Evolutionary conservation across 495 filamentous ascomycete species (phyloP), one percentile per base, ranked within the genome.

Genomic region (Neurospora sp.): DNA sequence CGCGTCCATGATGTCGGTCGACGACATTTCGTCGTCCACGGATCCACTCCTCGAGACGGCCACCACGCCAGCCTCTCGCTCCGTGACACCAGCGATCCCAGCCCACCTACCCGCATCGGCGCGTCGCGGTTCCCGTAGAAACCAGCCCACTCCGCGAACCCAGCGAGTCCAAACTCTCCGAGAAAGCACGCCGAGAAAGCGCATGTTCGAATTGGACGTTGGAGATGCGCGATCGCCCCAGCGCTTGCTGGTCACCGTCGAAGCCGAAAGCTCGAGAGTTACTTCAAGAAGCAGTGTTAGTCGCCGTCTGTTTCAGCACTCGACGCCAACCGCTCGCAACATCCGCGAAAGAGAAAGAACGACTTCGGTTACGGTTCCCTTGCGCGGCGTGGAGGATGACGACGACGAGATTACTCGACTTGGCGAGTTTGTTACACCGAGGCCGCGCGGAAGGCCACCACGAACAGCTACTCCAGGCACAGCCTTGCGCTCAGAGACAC

Each of bases 171-270:
- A 48, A 77, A 40, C 71, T 79, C 73, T 71, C 74, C 70, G 73
- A 78, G 40, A 73, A 42, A 79, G 76, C 40, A 87, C 87, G 15
- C 86, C 87, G 42, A 82, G 82, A 28, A 87, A 87, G 76, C 85
- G 84, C 74, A 87, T 81, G 17, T 88, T 88, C 70, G 82, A 87
- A 78, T 80, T 88, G 54, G 85, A 89, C 43, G 83, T 87, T 21
- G 87, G 86, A 15, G 77, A 86, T 59, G 76, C 81, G 9, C 72
- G 78, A 43, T 84, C 86, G 48, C 85, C 86, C 8, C 85, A 87
- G 74, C 86, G 84, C 75, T 79, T 89, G 38, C 79, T 80, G 69
- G 86, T 88, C 48, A 88, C 87, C 0, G 85, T 89, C 59, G 84
- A 89, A 75, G 84, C 86, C 3, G 86, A 84, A 15, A 76, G 82